phyloP scores from a whole-genome alignment of 805 yeast species.

The Candida arabinofermentans region DNA sequence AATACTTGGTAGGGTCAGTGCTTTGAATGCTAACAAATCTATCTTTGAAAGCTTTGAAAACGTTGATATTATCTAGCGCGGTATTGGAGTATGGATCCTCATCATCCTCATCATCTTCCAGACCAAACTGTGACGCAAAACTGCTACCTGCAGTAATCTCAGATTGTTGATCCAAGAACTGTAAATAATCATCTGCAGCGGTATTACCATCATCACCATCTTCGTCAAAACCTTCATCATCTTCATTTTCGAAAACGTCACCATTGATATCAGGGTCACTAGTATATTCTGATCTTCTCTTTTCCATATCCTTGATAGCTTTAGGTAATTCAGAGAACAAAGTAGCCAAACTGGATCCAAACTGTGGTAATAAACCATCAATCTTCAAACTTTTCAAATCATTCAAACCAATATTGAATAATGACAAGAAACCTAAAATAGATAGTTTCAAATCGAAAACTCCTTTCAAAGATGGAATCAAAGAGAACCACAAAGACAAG shows the following conservation, averaged over 20 bases:
- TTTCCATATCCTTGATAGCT: constrained; percentile 65
- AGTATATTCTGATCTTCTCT: constrained; percentile 52
- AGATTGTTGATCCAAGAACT: constrained; percentile 44
- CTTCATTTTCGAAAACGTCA: constrained; percentile 22
- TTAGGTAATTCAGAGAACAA: constrained; percentile 61
- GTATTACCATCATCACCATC: constrained; percentile 30
- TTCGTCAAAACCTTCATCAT: constrained; percentile 27
- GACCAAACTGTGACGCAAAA: constrained; percentile 28
- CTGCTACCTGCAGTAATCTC: constrained; percentile 31
- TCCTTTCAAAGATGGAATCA: constrained; percentile 51
- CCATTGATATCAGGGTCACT: constrained; percentile 23
- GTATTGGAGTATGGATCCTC: constrained; percentile 76
- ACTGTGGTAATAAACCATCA: constrained; percentile 37
- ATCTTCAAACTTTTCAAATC: constrained; percentile 24
- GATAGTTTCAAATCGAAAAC: constrained; percentile 82
- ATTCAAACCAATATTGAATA: constrained; percentile 32
- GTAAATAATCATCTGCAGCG: constrained; percentile 42
- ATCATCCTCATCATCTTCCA: constrained; percentile 61
- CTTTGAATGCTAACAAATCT: constrained; percentile 47
- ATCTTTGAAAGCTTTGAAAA: constrained; percentile 61
- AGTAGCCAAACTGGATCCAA: constrained; percentile 48
- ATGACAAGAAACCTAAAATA: constrained; percentile 58
- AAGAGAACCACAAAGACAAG: constrained; percentile 63
- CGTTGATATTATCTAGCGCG: constrained; percentile 73
- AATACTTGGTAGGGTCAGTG: constrained; percentile 34